Percentiles rank a stretch among this genome's conserved stretches.
Evolutionary conservation across 1,284 basidiomycete genomes (phyloP).

Genomic region (Trichosporon sp.): DNA sequence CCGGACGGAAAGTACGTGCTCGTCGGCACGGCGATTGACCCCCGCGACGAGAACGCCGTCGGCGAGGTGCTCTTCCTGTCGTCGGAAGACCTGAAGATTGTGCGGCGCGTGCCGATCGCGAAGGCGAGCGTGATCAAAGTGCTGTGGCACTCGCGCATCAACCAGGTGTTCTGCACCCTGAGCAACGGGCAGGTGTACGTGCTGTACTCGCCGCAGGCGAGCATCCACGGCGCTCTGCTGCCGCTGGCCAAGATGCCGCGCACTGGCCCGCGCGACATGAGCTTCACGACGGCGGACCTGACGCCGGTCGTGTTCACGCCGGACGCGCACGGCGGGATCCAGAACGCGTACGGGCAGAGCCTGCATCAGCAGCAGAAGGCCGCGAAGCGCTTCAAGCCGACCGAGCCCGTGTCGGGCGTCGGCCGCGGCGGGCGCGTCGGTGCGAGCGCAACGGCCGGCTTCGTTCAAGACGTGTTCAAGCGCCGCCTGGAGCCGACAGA

Average conservation of each 20-base stretch:
- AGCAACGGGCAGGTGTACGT: conserved; percentile 85
- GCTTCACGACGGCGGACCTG: conserved; percentile 71
- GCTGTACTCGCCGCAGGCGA: conserved; percentile 80
- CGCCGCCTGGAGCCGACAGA: conserved; percentile 56
- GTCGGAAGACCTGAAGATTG: conserved; percentile 62
- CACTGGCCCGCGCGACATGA: conserved; percentile 73
- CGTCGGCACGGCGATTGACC: conserved; percentile 64
- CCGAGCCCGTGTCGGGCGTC: conserved; percentile 84
- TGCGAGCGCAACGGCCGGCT: conserved; percentile 87
- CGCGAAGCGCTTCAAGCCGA: conserved; percentile 84
- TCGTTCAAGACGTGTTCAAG: conserved; percentile 81
- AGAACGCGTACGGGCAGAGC: conserved; percentile 71
- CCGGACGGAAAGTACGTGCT: conserved; percentile 82
- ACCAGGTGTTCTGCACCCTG: conserved; percentile 83
- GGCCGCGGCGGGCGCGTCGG: conserved; percentile 91
- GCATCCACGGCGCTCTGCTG: conserved; percentile 85
- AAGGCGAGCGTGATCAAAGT: conserved; percentile 77
- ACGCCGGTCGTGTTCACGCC: conserved; percentile 75
- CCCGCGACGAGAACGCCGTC: conserved; percentile 53
- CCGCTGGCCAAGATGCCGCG: conserved; percentile 59
- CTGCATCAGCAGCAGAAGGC: conserved; percentile 81
- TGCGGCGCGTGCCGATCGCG: conserved; percentile 59
- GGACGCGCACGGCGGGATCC: conserved; percentile 71
- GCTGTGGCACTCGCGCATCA: conserved; percentile 93
- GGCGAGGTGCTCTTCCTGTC: conserved; percentile 71